Evolutionary conservation across 257 asterid genomes (phyloP).

Genomic region (Solanum tarijense): DNA sequence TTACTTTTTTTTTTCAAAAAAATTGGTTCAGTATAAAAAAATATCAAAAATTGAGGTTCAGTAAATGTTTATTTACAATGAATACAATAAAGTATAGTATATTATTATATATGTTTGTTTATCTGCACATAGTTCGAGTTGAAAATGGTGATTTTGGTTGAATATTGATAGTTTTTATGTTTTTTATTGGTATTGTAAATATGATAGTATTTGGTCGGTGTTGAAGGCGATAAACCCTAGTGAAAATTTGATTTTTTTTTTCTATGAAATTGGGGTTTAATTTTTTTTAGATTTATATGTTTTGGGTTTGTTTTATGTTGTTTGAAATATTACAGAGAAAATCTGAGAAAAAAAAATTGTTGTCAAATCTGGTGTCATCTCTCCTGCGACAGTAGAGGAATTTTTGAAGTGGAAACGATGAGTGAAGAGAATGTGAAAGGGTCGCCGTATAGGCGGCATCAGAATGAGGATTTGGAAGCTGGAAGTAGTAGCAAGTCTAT

Average conservation of each 20-base stretch:
- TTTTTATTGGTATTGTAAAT: not conserved
- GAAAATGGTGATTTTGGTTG: not conserved
- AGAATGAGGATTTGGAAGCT: slow-evolving; percentile 47
- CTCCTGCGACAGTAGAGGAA: slow-evolving; percentile 50
- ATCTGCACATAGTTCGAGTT: not conserved
- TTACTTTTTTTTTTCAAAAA: not conserved
- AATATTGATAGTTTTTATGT: not conserved
- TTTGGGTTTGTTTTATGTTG: not conserved
- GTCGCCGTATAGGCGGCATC: slow-evolving; percentile 59
- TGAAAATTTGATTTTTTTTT: not conserved
- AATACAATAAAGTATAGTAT: not conserved
- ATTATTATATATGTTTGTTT: not conserved
- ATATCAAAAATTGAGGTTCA: not conserved
- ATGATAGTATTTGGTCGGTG: not conserved
- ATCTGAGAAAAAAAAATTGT: not conserved
- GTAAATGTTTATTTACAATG: not conserved
- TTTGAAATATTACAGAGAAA: not conserved
- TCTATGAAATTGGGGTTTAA: not conserved
- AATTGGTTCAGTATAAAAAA: not conserved
- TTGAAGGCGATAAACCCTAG: not conserved
- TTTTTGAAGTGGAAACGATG: not conserved
- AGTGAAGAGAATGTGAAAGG: slow-evolving; percentile 2
- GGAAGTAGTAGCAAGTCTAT: slow-evolving; percentile 13
- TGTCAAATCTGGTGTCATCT: slow-evolving; percentile 37
- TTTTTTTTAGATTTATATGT: not conserved